Base-by-base conservation (phyloP, 345 rosid species). In the Schrenkiella parvula region DNA sequence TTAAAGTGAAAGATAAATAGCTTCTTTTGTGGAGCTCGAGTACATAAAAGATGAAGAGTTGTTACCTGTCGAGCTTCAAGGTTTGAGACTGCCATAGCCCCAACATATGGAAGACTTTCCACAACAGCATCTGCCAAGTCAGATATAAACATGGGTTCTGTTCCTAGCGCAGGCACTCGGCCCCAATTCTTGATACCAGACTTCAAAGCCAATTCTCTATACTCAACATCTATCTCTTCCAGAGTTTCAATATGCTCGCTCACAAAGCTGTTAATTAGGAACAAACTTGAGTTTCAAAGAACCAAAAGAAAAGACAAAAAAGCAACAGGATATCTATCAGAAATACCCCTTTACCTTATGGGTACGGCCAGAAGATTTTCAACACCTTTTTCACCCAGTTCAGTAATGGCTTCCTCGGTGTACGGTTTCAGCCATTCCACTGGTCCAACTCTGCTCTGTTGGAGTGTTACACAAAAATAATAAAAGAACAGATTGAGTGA, bases 341-440 rank as follows among this genome's bases (percentile, higher is more conserved):
- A 32, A 8, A 5, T 18, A 28, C 62, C 17, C 28, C 29, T 21
- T 48, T 84, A 89, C 99, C 95, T 91, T 54, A 95, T 91, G 12
- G 97, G 97, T 64, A 91, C 96, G 76, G 96, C 99, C 63, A 95
- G 72, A 79, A 95, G 93, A 81, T 77, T 79, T 68, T 87, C 89
- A 50, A 91, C 92, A 64, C 99, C 97, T 77, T 86, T 89, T 82
- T 74, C 68, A 34, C 97, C 99, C 43, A 95, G 93, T 66, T 95
- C 95, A 21, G 87, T 76, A 47, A 95, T 91, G 63, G 97, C 91
- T 76, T 95, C 96, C 80, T 95, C 96, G 21, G 99, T 95, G 67
- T 95, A 95, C n/a, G 99, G 99, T 78, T 89, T 95, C 83, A 95
- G 74, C 97, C 99, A 95, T 74, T 95, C 99, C 82, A 95, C 97